Evolutionary conservation across 352 stramenopile genomes (phyloP).

Genomic region (Pythium brassicae): DNA sequence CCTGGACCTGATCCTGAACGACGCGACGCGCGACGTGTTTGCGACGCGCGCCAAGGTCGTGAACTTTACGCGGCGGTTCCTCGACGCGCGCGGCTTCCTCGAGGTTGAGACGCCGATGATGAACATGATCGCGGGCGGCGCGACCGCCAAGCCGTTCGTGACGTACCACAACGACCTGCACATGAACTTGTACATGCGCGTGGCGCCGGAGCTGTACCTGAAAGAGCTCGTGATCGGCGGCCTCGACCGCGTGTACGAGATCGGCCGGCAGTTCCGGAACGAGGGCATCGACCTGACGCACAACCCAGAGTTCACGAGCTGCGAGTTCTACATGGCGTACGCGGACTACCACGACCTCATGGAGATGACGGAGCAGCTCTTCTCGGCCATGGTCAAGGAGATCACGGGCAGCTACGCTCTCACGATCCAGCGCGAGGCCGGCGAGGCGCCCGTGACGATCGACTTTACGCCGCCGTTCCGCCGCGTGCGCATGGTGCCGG

Average conservation of each 20-base stretch:
- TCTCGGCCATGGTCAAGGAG: slow-evolving; percentile 88
- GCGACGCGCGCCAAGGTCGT: slow-evolving; percentile 92
- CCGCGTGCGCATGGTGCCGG: slow-evolving; percentile 91
- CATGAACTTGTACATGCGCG: slow-evolving; percentile 96
- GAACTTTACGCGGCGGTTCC: slow-evolving; percentile 88
- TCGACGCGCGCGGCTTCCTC: slow-evolving; percentile 94
- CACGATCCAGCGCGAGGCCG: slow-evolving; percentile 85
- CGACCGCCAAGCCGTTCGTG: slow-evolving; percentile 97
- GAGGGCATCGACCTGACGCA: slow-evolving; percentile 97
- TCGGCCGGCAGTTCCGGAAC: slow-evolving; percentile 99
- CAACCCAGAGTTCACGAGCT: slow-evolving; percentile 99
- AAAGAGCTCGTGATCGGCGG: slow-evolving; percentile 98
- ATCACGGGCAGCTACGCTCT: slow-evolving; percentile 88
- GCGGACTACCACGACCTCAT: slow-evolving; percentile 99
- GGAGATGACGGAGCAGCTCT: slow-evolving; percentile 93
- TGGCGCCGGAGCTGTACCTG: slow-evolving; percentile 97
- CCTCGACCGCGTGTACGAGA: slow-evolving; percentile 97
- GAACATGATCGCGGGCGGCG: slow-evolving; percentile 93
- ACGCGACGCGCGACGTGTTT: slow-evolving; percentile 91
- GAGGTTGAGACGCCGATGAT: slow-evolving; percentile 99
- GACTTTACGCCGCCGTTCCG: slow-evolving; percentile 94
- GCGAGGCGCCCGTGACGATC: slow-evolving; percentile 80
- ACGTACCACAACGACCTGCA: slow-evolving; percentile 97
- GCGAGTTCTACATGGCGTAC: slow-evolving; percentile 99
- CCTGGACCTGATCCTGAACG: slow-evolving; percentile 97